Percentiles rank a stretch among this genome's conserved stretches.
These are phyloP conservation scores for Coniferiporia sulphurascens DNA, from an alignment of 1,284 basidiomycete genomes.

Conservation along the genomic window DNA sequence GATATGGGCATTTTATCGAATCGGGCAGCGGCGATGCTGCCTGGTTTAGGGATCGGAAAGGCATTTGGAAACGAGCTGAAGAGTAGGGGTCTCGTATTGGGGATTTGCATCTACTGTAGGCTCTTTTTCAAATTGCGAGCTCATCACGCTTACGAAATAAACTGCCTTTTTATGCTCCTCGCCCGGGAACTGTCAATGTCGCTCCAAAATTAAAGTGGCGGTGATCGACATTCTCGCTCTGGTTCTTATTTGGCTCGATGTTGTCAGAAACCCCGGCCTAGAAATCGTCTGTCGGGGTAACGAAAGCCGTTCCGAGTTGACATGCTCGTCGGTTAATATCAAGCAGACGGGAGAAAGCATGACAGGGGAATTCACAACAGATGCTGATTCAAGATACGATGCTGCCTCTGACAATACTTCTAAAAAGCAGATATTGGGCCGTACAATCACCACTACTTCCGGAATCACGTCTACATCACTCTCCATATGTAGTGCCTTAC, in stretches of 20 bases:
- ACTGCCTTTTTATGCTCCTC: no score
- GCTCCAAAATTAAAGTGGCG: not conserved
- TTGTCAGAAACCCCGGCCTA: not conserved
- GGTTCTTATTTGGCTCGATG: not conserved
- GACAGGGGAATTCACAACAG: not conserved
- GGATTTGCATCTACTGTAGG: slow-evolving; percentile 7
- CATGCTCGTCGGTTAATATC: not conserved
- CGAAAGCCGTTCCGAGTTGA: not conserved
- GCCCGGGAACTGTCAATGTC: not conserved
- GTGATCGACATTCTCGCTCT: not conserved
- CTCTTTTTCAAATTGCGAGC: not conserved
- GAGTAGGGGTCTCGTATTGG: not conserved
- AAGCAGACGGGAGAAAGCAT: not conserved
- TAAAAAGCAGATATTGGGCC: no score
- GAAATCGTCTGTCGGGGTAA: not conserved
- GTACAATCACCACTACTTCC: no score
- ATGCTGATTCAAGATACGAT: not conserved
- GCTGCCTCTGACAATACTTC: no score
- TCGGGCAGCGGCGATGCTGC: not conserved
- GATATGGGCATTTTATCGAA: not conserved
- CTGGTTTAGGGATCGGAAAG: not conserved
- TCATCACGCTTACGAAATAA: no score
- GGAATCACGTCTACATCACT: no score
- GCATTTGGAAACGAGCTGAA: not conserved
- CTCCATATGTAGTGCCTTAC: no score